These are phyloP conservation scores for Hippophae tibetana DNA, from an alignment of 306 rosid species.

Conservation along the genomic window DNA sequence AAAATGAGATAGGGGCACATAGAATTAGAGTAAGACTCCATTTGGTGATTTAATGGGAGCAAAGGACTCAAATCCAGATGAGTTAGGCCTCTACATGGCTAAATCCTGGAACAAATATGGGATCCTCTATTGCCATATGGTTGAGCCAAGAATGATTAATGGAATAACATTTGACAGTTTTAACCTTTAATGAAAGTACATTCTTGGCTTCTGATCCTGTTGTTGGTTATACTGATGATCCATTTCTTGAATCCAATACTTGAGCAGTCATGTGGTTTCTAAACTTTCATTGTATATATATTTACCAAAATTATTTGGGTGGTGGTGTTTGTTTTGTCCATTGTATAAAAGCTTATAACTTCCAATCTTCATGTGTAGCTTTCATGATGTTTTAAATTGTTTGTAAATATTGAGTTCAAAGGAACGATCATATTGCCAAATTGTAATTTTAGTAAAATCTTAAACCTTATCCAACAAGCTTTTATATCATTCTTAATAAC, in stretches of 20 bases:
- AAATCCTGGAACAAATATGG: constrained; percentile 26
- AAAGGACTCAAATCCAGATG: constrained; percentile 45
- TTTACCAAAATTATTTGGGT: no score
- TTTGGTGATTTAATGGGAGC: constrained; percentile 39
- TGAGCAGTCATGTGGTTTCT: no score
- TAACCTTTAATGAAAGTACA: background rate
- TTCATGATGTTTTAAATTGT: no score
- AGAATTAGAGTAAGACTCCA: constrained; percentile 58
- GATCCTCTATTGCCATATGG: constrained; percentile 44
- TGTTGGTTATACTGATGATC: constrained; percentile 25
- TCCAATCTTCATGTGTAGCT: no score
- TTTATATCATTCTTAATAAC: no score
- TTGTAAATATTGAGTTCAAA: no score
- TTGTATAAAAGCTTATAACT: no score
- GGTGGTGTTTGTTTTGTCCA: no score
- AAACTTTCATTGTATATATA: no score
- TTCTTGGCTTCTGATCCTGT: constrained; percentile 18
- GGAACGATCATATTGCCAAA: no score
- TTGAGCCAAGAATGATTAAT: constrained; percentile 57
- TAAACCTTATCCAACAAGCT: no score
- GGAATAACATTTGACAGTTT: background rate
- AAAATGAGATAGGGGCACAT: constrained; percentile 43
- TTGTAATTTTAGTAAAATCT: no score
- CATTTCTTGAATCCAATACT: constrained; percentile 10
- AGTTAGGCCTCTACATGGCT: constrained; percentile 42